These are phyloP conservation scores for Enterospora canceri DNA, from an alignment of 371 early-diverging fungal genomes.

Conservation along the genomic window DNA sequence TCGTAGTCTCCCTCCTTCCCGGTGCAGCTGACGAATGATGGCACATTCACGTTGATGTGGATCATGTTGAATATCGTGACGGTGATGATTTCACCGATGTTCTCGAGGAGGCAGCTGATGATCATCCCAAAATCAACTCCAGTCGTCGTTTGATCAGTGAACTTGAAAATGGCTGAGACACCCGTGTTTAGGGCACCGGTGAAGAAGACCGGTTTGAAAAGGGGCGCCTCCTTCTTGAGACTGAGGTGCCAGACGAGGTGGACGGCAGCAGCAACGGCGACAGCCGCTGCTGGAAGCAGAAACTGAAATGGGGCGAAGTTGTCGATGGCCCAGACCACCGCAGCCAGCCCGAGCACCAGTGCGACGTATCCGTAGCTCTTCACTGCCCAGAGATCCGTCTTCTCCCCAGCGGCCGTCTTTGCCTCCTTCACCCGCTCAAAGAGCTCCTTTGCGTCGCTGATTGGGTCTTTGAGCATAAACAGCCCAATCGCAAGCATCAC, in stretches of 20 bases:
- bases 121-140: not conserved
- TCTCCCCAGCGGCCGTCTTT: too few species aligned
- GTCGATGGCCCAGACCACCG: not conserved
- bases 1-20: not conserved
- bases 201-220: not conserved
- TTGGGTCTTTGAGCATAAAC: constrained; percentile 7
- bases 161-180: not conserved
- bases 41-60: constrained; percentile 38
- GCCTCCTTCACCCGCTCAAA: not conserved
- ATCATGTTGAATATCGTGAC: constrained; percentile 21
- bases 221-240: not conserved
- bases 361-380: too few species aligned
- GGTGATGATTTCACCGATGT: constrained; percentile 13
- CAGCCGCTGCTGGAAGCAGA: constrained; percentile 18
- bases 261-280: constrained; percentile 1
- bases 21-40: constrained; percentile 13
- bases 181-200: not conserved
- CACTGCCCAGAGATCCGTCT: too few species aligned
- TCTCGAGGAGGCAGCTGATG: not conserved
- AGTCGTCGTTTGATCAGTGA: not conserved
- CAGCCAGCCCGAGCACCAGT: too few species aligned
- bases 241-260: constrained; percentile 8
- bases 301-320: constrained; percentile 15
- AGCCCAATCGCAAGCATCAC: constrained; percentile 33
- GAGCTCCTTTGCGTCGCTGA: too few species aligned